Evolutionary conservation across 306 rosid genomes (phyloP).

Genomic region (Prunus campanulata): DNA sequence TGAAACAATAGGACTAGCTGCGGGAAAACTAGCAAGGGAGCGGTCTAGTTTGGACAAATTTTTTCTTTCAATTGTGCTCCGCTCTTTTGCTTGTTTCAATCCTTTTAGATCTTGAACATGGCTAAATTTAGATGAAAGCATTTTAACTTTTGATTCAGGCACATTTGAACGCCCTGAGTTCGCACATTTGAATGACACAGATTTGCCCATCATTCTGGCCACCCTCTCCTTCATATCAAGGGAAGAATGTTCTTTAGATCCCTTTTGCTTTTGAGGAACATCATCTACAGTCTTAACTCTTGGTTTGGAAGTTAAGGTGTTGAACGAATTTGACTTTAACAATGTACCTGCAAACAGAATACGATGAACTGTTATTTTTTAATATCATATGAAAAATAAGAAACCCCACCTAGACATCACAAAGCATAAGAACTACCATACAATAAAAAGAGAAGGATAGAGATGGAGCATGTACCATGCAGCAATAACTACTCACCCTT

Average conservation of each 20-base stretch:
- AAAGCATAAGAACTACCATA: background rate
- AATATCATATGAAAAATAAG: background rate
- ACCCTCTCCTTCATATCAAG: constrained; percentile 54
- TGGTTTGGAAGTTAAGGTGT: constrained; percentile 50
- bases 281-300: constrained; percentile 67
- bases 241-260: constrained; percentile 49
- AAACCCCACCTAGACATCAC: background rate
- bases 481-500: constrained; percentile 42
- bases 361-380: constrained; percentile 5
- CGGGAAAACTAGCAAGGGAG: constrained; percentile 40
- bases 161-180: constrained; percentile 46
- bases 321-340: constrained; percentile 75
- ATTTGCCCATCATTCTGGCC: constrained; percentile 51
- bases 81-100: constrained; percentile 57
- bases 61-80: constrained; percentile 60
- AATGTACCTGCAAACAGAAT: constrained; percentile 49
- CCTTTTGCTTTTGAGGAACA: constrained; percentile 61
- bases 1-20: constrained; percentile 43
- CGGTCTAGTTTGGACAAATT: constrained; percentile 56
- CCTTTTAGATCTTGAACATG: constrained; percentile 57
- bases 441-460: background rate
- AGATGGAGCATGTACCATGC: constrained; percentile 1
- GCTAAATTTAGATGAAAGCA: constrained; percentile 45
- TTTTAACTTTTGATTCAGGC: constrained; percentile 70
- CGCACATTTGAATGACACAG: constrained; percentile 61